phyloP scores from a whole-genome alignment of 1,284 basidiomycete species.

The Takashimella koratensis region DNA sequence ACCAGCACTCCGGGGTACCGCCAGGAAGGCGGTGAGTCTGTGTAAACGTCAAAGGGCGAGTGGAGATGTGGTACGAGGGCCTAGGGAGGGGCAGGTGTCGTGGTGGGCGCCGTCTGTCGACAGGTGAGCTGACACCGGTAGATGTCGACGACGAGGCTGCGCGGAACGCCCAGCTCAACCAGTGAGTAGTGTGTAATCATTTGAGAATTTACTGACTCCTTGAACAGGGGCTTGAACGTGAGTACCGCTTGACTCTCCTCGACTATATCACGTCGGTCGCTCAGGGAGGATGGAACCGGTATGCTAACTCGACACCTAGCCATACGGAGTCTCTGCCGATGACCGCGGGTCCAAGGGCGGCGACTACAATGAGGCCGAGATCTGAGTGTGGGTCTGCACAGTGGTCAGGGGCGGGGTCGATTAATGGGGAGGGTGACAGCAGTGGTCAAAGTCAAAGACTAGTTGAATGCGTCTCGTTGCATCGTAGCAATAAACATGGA shows the following conservation, averaged over 20 bases:
- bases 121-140: too few species aligned
- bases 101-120: too few species aligned
- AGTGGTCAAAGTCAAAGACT: too few species aligned
- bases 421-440: too few species aligned
- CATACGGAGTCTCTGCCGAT: conserved; percentile 21
- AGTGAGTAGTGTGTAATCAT: conserved; percentile 13
- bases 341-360: conserved; percentile 21
- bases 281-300: neutral
- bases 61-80: neutral
- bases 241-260: neutral
- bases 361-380: conserved; percentile 20
- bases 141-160: conserved; percentile 23
- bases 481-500: too few species aligned
- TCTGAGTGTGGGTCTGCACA: too few species aligned
- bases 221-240: conserved; percentile 14
- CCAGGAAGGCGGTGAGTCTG: conserved; percentile 30
- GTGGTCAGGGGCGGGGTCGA: too few species aligned
- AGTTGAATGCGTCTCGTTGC: too few species aligned
- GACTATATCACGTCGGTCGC: neutral
- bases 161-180: conserved; percentile 8
- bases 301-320: too few species aligned
- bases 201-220: neutral
- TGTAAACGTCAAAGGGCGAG: neutral
- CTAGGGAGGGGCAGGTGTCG: neutral
- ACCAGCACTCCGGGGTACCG: conserved; percentile 37